Base-by-base conservation (phyloP, 805 yeast species). In the Millerozyma acaciae region DNA sequence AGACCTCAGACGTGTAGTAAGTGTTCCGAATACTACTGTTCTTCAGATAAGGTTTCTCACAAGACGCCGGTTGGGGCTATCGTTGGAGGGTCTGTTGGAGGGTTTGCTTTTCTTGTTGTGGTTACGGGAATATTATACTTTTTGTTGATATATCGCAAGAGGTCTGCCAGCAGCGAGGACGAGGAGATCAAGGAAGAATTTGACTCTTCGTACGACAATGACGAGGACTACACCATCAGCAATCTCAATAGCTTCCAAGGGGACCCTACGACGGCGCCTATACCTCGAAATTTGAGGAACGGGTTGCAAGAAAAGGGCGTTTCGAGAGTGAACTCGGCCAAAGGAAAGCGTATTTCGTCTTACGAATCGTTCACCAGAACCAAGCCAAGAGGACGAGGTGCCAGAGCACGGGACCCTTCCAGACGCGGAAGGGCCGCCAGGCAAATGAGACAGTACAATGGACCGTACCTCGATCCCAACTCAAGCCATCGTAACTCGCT, bases 281-380 rank as follows among this genome's bases (percentile, higher is more conserved):
- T 23, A 6, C 6, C 12, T 10, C 15, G 15, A 7, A 7, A 12
- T 7, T 15, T 15, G 10, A 32, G 16, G 23, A 15, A 16, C 12
- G 14, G 16, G 9, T 4, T 34, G 10, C 9, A 35, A 28, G 16
- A 32, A 34, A 25, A 28, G 34, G 16, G 19, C 15, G 5, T 26
- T 21, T 16, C 24, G 21, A 22, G 36, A 28, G n/a, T n/a, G n/a
- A 23, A 35, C 27, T 15, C 36, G 8, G 37, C 37, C 8, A 15
- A 35, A 10, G 48, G 42, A 34, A 33, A 50, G 37, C 55, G 70
- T 32, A 39, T 66, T 12, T 57, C 65, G 15, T 57, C 70, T 9
- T 67, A 67, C 43, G 73, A 67, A 39, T 58, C 67, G 33, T 67
- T 67, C 47, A 67, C 70, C 21, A 49, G 67, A 39, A 70, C 71